A percentile compares a stretch with the other conserved stretches of the same genome.
phyloP scores from a whole-genome alignment of 768 basidiomycete genomes.

The Tephrocybe sp. region DNA sequence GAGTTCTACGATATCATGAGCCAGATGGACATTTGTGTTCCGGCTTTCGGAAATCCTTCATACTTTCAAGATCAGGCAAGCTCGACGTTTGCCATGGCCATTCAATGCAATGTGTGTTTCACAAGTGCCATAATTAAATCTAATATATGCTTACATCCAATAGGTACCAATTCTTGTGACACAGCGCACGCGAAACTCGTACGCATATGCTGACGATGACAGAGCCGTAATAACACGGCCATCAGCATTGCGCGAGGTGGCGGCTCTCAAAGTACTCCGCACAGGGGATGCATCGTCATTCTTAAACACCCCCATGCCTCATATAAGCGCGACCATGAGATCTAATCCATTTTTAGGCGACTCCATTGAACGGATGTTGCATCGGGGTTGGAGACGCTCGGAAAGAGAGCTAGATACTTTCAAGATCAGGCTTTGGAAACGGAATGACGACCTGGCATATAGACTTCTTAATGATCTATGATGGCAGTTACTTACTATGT shows the following conservation, averaged over 20 bases:
- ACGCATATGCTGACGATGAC: slow-evolving; percentile 37
- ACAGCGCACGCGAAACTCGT: slow-evolving; percentile 34
- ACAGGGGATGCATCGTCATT: slow-evolving; percentile 27
- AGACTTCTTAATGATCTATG: slow-evolving; percentile 30
- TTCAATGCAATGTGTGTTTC: slow-evolving; percentile 35
- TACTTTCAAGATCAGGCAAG: slow-evolving; percentile 40
- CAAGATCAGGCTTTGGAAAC: slow-evolving; percentile 30
- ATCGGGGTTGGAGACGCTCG: slow-evolving; percentile 29
- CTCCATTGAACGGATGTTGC: slow-evolving; percentile 21
- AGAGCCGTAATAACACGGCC: slow-evolving; percentile 37
- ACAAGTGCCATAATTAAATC: not conserved
- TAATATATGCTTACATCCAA: not conserved
- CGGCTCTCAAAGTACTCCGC: slow-evolving; percentile 36
- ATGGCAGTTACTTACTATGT: not conserved
- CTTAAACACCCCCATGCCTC: slow-evolving; percentile 11
- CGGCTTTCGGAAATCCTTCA: slow-evolving; percentile 35
- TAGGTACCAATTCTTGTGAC: slow-evolving; percentile 43
- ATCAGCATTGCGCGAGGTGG: slow-evolving; percentile 38
- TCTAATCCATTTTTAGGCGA: too few relatives aligned
- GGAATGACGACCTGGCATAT: slow-evolving; percentile 29
- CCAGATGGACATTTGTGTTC: slow-evolving; percentile 39
- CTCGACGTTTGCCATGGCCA: slow-evolving; percentile 39
- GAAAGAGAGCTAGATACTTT: slow-evolving; percentile 24
- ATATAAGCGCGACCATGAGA: slow-evolving; percentile 14
- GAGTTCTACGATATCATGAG: slow-evolving; percentile 38